Conservation (phyloP, 208 protist species). For the Trypanosoma platydactyli region DNA sequence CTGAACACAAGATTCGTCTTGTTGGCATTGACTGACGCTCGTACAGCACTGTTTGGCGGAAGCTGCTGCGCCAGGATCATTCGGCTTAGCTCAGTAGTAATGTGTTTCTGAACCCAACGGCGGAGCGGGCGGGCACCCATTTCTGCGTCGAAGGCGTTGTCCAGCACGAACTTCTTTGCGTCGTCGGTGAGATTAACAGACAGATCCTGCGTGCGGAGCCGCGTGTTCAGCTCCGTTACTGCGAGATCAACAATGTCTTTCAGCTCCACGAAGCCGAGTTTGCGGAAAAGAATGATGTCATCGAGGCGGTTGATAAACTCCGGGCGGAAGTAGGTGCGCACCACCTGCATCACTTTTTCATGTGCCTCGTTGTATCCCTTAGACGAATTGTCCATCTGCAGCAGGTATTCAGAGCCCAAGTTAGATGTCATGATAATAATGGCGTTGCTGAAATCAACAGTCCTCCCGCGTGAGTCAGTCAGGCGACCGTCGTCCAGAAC, state of each 20-base stretch:
- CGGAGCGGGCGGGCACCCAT: slow-evolving; percentile 91
- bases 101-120: slow-evolving; percentile 87
- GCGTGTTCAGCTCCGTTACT: slow-evolving; percentile 62
- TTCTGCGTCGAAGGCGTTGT: slow-evolving; percentile 71
- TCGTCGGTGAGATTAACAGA: slow-evolving; percentile 47
- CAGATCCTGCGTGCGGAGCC: slow-evolving; percentile 68
- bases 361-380: slow-evolving; percentile 35
- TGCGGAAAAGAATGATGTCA: slow-evolving; percentile 66
- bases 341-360: slow-evolving; percentile 45
- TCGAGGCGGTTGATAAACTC: slow-evolving; percentile 83
- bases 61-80: slow-evolving; percentile 86
- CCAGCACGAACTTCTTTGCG: slow-evolving; percentile 72
- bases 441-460: slow-evolving; percentile 94
- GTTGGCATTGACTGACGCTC: slow-evolving; percentile 39
- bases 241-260: slow-evolving; percentile 46
- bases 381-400: slow-evolving; percentile 41
- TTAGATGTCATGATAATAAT: slow-evolving; percentile 96
- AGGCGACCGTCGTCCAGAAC: slow-evolving; percentile 95
- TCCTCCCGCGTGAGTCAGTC: slow-evolving; percentile 92
- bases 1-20: slow-evolving; percentile 53
- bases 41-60: slow-evolving; percentile 66
- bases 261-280: slow-evolving; percentile 41
- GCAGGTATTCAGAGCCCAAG: slow-evolving; percentile 82
- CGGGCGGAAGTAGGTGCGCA: slow-evolving; percentile 53
- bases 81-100: slow-evolving; percentile 86